Percentiles rank a stretch among this genome's conserved stretches.
These are phyloP conservation scores for Penicillium brasilianum DNA, from an alignment of 2,329 filamentous ascomycete species.

Conservation along the genomic window DNA sequence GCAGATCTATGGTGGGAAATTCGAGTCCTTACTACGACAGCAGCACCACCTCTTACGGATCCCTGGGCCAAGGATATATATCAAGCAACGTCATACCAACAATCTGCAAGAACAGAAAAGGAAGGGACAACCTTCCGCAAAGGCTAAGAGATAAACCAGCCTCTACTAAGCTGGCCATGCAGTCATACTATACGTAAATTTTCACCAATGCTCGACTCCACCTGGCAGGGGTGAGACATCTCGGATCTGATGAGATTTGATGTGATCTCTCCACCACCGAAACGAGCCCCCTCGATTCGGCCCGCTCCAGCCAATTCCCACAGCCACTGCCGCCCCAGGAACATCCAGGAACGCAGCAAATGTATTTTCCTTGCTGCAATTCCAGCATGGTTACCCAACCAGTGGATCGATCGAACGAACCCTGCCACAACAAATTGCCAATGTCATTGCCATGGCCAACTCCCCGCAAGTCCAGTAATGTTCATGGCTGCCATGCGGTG, in stretches of 20 bases:
- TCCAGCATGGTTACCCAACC: neutral
- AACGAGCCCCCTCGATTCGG: slow-evolving; percentile 1
- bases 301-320: neutral
- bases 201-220: neutral
- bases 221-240: neutral
- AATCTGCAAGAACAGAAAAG: neutral
- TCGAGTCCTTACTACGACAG: no score
- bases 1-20: no score
- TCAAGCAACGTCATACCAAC: neutral
- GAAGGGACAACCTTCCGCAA: neutral
- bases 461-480: neutral
- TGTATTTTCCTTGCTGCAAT: neutral
- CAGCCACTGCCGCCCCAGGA: neutral
- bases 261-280: slow-evolving; percentile 7
- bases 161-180: neutral
- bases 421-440: slow-evolving; percentile 16
- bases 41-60: no score
- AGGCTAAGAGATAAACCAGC: neutral
- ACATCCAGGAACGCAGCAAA: neutral
- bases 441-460: neutral
- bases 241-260: slow-evolving; percentile 1
- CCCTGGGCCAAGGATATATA: no score
- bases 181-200: neutral
- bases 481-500: slow-evolving; percentile 8
- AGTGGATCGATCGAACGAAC: neutral